phyloP scores from a whole-genome alignment of 1,284 basidiomycete genomes.

The Ustilago xerochloae region DNA sequence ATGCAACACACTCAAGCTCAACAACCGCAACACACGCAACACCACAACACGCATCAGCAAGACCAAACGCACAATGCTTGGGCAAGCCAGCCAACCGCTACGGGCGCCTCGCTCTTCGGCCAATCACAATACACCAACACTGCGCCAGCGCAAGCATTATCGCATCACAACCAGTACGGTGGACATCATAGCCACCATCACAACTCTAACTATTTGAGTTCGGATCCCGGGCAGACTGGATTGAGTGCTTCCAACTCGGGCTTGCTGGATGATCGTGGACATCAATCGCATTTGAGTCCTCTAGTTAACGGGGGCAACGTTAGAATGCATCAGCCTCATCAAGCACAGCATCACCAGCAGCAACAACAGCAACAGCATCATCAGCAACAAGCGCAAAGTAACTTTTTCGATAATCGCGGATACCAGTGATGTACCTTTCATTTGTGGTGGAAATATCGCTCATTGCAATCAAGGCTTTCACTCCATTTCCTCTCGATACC shows the following conservation, averaged over 20 bases:
- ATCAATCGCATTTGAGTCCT: slow-evolving; percentile 45
- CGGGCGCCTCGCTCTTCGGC: slow-evolving; percentile 33
- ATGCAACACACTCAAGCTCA: slow-evolving; percentile 19
- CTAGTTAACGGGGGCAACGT: slow-evolving; percentile 41
- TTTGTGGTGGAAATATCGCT: too few relatives aligned
- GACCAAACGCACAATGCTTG: slow-evolving; percentile 39
- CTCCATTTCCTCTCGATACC: background rate
- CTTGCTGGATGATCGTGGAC: slow-evolving; percentile 32
- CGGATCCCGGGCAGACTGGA: slow-evolving; percentile 30
- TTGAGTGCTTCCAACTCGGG: slow-evolving; percentile 27
- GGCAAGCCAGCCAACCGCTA: slow-evolving; percentile 28
- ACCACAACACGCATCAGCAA: slow-evolving; percentile 35
- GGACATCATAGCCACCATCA: slow-evolving; percentile 45
- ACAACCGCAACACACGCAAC: slow-evolving; percentile 27
- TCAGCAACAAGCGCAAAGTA: slow-evolving; percentile 17
- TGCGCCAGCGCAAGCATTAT: slow-evolving; percentile 14
- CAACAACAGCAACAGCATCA: slow-evolving; percentile 22
- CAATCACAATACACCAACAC: slow-evolving; percentile 26
- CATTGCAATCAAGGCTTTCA: too few relatives aligned
- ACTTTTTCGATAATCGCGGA: slow-evolving; percentile 35
- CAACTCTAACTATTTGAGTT: slow-evolving; percentile 32
- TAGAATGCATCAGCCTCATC: slow-evolving; percentile 34
- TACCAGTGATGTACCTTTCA: slow-evolving; percentile 14
- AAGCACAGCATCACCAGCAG: slow-evolving; percentile 22
- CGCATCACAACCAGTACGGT: slow-evolving; percentile 38